Percentiles rank a stretch among this genome's conserved stretches.
Evolutionary conservation across 2,329 filamentous ascomycete genomes (phyloP).

Genomic region (Microdochium nivale): DNA sequence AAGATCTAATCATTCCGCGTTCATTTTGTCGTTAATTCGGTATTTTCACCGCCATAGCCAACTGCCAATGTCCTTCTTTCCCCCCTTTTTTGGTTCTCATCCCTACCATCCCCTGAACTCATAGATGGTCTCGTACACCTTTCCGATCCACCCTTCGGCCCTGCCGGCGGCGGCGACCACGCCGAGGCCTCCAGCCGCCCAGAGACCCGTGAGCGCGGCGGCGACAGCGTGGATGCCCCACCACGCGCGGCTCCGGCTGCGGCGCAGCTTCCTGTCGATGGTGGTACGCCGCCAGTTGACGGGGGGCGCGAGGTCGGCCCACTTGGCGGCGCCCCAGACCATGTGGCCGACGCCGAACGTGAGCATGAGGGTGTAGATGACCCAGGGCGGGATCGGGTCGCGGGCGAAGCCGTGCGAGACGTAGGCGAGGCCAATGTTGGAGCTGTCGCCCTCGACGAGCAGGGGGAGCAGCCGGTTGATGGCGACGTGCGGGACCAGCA

Average conservation of each 20-base stretch:
- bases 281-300: constrained; percentile 38
- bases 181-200: constrained; percentile 74
- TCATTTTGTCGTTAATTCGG: neutral
- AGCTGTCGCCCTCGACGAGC: constrained; percentile 71
- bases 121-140: constrained; percentile 68
- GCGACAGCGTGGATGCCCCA: constrained; percentile 61
- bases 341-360: constrained; percentile 65
- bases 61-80: neutral
- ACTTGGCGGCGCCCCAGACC: constrained; percentile 78
- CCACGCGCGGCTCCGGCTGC: constrained; percentile 56
- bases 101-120: constrained; percentile 8
- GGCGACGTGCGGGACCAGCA: constrained; percentile 63
- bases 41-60: neutral
- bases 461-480: constrained; percentile 72
- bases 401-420: constrained; percentile 77
- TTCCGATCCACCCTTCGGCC: constrained; percentile 70
- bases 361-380: constrained; percentile 62
- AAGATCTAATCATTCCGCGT: neutral
- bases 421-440: constrained; percentile 77
- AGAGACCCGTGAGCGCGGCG: constrained; percentile 51
- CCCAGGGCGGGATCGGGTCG: constrained; percentile 56
- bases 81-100: neutral
- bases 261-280: constrained; percentile 40
- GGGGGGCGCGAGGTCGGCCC: constrained; percentile 58
- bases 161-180: constrained; percentile 65